Percentiles rank a stretch among this genome's conserved stretches.
These are phyloP conservation scores for Geranomyces variabilis DNA, from an alignment of 192 early-diverging fungal species.

Conservation along the genomic window DNA sequence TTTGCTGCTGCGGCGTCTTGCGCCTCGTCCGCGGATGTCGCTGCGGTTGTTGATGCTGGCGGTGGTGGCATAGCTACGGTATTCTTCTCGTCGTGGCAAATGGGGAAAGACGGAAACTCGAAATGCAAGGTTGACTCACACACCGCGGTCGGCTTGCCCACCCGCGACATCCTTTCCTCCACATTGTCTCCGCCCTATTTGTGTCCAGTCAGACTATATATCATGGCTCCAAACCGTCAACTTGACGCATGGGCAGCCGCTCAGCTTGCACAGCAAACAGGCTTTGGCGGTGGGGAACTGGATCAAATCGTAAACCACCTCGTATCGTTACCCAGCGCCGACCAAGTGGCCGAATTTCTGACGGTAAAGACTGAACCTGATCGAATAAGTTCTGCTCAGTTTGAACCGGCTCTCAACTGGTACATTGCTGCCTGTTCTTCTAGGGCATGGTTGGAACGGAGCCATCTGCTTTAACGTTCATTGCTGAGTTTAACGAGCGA, in stretches of 20 bases:
- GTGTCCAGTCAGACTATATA: too few relatives aligned
- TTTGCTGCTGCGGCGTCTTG: neutral
- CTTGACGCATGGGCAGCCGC: conserved; percentile 30
- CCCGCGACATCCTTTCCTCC: too few relatives aligned
- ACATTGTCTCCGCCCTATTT: too few relatives aligned
- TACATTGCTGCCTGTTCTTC: neutral
- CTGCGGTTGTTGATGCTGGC: too few relatives aligned
- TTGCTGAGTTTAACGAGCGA: conserved; percentile 33
- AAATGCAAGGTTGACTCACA: too few relatives aligned
- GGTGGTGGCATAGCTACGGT: too few relatives aligned
- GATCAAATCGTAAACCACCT: conserved; percentile 30
- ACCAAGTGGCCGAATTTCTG: conserved; percentile 28
- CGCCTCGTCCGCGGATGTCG: neutral
- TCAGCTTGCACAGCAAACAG: conserved; percentile 27
- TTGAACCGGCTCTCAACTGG: too few relatives aligned
- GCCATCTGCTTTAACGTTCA: conserved; percentile 32
- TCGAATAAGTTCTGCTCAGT: neutral
- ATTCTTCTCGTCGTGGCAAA: too few relatives aligned
- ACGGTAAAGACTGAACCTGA: neutral
- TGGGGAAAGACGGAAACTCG: too few relatives aligned
- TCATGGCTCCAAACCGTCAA: too few relatives aligned
- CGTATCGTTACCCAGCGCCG: conserved; percentile 2
- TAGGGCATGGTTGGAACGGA: conserved; percentile 42
- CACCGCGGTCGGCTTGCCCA: too few relatives aligned
- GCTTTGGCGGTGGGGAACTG: conserved; percentile 32